Conservation (phyloP, 208 protist species). For the Vickermania spadyakhi region DNA sequence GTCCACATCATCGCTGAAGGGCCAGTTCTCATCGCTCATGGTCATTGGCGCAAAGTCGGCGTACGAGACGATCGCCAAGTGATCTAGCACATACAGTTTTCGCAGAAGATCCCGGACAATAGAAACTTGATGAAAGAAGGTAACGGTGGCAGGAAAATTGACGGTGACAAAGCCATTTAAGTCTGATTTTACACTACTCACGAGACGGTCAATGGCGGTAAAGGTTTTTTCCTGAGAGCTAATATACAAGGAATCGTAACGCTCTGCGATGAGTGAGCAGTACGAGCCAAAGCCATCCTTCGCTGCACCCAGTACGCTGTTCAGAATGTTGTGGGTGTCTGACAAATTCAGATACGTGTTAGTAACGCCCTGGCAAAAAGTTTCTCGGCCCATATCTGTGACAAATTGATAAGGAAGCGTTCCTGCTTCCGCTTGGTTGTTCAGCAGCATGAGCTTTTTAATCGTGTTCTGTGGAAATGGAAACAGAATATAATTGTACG, state of each 20-base stretch:
- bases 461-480: background rate
- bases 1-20: background rate
- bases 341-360: background rate
- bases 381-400: background rate
- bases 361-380: background rate
- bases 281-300: background rate
- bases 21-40: background rate
- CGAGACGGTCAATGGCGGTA: background rate
- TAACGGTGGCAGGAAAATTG: background rate
- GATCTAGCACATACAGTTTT: conserved; percentile 1
- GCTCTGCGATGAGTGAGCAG: background rate
- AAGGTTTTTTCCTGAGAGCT: background rate
- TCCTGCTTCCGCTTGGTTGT: background rate
- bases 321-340: background rate
- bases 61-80: background rate
- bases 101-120: background rate
- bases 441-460: background rate
- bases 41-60: background rate
- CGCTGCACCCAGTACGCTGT: background rate
- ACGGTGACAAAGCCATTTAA: background rate
- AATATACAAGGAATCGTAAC: background rate
- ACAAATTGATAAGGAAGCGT: background rate
- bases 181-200: background rate
- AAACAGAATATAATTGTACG: conserved; percentile 3
- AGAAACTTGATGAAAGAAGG: background rate